phyloP scores from a whole-genome alignment of 139 green algal species.

The Micractinium sp. region DNA sequence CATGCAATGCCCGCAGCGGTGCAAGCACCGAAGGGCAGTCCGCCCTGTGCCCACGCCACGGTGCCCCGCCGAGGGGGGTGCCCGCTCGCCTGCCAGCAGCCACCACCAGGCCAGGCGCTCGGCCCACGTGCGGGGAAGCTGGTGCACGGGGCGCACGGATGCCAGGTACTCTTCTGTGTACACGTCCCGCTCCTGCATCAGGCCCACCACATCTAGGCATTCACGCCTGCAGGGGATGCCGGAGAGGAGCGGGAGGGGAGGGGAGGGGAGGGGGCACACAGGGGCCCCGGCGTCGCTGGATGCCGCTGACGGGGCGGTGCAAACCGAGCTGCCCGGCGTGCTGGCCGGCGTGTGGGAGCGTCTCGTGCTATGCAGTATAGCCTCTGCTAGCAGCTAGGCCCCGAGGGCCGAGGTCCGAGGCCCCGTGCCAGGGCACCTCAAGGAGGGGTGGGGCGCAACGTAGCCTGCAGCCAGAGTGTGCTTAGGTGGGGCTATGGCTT shows the following conservation, averaged over 20 bases:
- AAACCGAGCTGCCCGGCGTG: not conserved
- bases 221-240: not conserved
- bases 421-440: not conserved
- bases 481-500: not conserved
- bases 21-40: too few species aligned
- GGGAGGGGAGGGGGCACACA: too few species aligned
- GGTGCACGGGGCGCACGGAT: not conserved
- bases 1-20: too few species aligned
- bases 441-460: not conserved
- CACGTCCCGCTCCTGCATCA: not conserved
- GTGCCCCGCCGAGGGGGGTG: too few species aligned
- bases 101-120: not conserved
- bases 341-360: not conserved
- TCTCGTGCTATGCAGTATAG: too few species aligned
- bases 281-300: too few species aligned
- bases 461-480: not conserved
- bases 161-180: slow-evolving; percentile 5
- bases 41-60: too few species aligned
- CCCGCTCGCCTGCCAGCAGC: not conserved
- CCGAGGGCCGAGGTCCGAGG: too few species aligned
- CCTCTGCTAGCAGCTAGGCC: too few species aligned
- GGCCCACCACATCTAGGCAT: not conserved
- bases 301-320: too few species aligned
- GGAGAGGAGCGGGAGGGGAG: too few species aligned
- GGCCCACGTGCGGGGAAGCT: slow-evolving; percentile 3